A percentile compares a stretch with the other conserved stretches of the same genome.
Evolutionary conservation across 371 early-diverging fungal species (phyloP).

Genomic region (Cokeromyces recurvatus): DNA sequence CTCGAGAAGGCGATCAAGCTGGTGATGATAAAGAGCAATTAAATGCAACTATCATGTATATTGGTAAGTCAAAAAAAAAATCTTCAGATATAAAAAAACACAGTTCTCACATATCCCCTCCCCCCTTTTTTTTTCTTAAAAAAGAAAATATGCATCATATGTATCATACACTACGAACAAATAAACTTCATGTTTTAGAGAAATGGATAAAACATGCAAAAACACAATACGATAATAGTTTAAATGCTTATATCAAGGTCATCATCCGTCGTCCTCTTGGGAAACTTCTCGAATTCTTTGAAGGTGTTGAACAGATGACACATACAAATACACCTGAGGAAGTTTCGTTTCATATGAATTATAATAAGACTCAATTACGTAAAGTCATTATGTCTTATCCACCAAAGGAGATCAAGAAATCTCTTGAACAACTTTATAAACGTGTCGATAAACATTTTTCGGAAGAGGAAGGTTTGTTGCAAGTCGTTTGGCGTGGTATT

Average conservation of each 20-base stretch:
- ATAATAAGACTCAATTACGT: conserved; percentile 81
- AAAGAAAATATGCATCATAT: conserved; percentile 92
- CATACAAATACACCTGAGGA: conserved; percentile 80
- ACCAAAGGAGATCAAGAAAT: conserved; percentile 78
- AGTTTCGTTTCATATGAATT: conserved; percentile 79
- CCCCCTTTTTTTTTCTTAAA: neutral
- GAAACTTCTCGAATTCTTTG: conserved; percentile 91
- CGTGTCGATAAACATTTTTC: conserved; percentile 92
- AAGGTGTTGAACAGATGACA: conserved; percentile 81
- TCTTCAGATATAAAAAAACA: too few species aligned
- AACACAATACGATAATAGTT: conserved; percentile 72
- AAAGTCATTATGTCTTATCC: conserved; percentile 83
- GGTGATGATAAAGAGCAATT: conserved; percentile 92
- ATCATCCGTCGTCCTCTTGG: conserved; percentile 87
- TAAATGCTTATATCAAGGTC: conserved; percentile 79
- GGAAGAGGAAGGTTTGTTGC: conserved; percentile 77
- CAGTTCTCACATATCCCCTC: conserved; percentile 14
- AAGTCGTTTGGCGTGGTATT: conserved; percentile 90
- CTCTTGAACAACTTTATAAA: conserved; percentile 78
- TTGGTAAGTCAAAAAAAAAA: conserved; percentile 58
- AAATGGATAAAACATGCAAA: conserved; percentile 83
- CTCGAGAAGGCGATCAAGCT: conserved; percentile 66
- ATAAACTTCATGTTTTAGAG: conserved; percentile 66
- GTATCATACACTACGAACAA: conserved; percentile 68
- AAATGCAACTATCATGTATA: conserved; percentile 79